phyloP scores from a whole-genome alignment of 257 asterid genomes.

The Marsdenia floribunda region DNA sequence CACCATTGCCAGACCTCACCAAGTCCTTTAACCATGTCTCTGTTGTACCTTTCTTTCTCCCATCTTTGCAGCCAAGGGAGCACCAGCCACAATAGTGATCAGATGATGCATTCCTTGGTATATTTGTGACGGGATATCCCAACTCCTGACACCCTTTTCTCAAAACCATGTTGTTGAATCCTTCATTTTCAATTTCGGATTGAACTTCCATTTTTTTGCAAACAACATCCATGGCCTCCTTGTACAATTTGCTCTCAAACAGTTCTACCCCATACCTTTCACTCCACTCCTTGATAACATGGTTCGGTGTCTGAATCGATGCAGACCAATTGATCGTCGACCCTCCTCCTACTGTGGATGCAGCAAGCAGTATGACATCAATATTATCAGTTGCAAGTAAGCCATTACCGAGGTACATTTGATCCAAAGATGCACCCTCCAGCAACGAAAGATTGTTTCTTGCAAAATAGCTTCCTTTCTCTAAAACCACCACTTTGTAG shows the following conservation, averaged over 20 bases:
- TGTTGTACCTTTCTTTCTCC: constrained; percentile 54
- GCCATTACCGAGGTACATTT: constrained; percentile 74
- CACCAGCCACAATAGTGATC: constrained; percentile 91
- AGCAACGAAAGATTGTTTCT: constrained; percentile 48
- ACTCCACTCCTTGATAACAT: constrained; percentile 70
- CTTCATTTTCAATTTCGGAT: constrained; percentile 44
- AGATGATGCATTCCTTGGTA: constrained; percentile 55
- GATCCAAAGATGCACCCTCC: constrained; percentile 68
- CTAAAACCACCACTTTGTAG: constrained; percentile 67
- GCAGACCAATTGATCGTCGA: constrained; percentile 85
- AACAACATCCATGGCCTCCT: constrained; percentile 61
- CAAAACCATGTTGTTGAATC: constrained; percentile 64
- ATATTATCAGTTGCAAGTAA: constrained; percentile 34
- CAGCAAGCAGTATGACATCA: constrained; percentile 65
- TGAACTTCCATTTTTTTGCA: constrained; percentile 73
- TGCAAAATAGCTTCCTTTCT: constrained; percentile 64
- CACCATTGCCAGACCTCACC: constrained; percentile 63
- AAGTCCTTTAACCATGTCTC: constrained; percentile 81
- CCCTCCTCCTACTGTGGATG: constrained; percentile 89
- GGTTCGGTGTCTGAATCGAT: constrained; percentile 61
- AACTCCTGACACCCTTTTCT: constrained; percentile 70
- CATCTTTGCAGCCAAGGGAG: constrained; percentile 66
- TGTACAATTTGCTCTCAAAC: constrained; percentile 38
- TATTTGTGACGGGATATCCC: constrained; percentile 47
- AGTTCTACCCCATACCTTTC: constrained; percentile 33